Conservation (phyloP, 208 protist species). For the Trypanosoma grayi region DNA sequence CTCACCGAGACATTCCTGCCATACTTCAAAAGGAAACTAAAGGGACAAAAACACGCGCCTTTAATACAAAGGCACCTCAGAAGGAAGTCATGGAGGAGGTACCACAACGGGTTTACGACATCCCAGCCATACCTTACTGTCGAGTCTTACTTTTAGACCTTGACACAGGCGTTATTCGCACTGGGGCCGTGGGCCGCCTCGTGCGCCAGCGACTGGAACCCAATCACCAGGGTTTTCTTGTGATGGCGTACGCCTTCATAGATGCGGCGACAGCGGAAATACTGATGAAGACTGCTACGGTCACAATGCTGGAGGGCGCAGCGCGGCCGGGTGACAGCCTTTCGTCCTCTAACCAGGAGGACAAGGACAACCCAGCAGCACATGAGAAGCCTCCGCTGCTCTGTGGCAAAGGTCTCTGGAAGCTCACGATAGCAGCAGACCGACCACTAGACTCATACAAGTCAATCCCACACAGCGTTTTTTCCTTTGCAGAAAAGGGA, state of each 20-base stretch:
- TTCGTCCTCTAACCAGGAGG: not conserved
- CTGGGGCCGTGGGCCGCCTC: constrained; percentile 50
- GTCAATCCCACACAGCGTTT: constrained; percentile 32
- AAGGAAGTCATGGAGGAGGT: constrained; percentile 18
- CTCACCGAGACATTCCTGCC: constrained; percentile 35
- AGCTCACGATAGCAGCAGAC: constrained; percentile 54
- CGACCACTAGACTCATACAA: constrained; percentile 53
- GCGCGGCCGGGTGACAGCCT: not conserved
- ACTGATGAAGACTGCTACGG: not conserved
- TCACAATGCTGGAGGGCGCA: not conserved
- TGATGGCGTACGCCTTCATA: constrained; percentile 66
- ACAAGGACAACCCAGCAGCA: not conserved
- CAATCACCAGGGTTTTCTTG: constrained; percentile 75
- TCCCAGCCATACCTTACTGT: constrained; percentile 49
- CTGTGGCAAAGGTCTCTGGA: constrained; percentile 53
- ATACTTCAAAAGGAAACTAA: constrained; percentile 21
- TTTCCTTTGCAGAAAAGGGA: constrained; percentile 36
- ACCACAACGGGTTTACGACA: not conserved
- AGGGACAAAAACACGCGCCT: constrained; percentile 9
- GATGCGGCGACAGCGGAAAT: constrained; percentile 17
- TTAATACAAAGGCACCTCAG: constrained; percentile 7
- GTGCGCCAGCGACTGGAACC: constrained; percentile 48
- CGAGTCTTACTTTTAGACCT: constrained; percentile 65
- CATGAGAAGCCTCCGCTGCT: not conserved
- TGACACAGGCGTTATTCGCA: constrained; percentile 37